Percentiles rank a stretch among this genome's conserved stretches.
Evolutionary conservation across 2,329 filamentous ascomycete species (phyloP).

Genomic region (Penicillium crustosum): DNA sequence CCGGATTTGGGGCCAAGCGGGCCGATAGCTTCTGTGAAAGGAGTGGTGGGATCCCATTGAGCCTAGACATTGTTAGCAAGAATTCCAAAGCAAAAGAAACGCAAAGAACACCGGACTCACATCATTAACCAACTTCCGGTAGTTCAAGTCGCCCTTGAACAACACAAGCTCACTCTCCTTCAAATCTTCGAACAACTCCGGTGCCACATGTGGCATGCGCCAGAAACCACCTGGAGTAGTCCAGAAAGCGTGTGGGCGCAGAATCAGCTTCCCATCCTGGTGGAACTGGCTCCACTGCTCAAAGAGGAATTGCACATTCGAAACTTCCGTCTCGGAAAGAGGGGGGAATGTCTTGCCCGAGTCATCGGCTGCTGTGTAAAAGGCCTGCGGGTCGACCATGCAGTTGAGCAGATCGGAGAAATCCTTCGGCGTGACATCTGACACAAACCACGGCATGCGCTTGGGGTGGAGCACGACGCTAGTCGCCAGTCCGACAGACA

Average conservation of each 20-base stretch:
- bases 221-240: slow-evolving; percentile 85
- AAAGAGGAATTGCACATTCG: slow-evolving; percentile 74
- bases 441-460: slow-evolving; percentile 96
- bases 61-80: slow-evolving; percentile 50
- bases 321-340: slow-evolving; percentile 66
- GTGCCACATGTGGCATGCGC: slow-evolving; percentile 71
- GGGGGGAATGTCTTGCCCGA: slow-evolving; percentile 57
- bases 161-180: slow-evolving; percentile 82
- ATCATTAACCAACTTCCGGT: slow-evolving; percentile 87
- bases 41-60: slow-evolving; percentile 81
- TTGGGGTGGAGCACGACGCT: slow-evolving; percentile 89
- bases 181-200: slow-evolving; percentile 71
- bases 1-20: slow-evolving; percentile 79
- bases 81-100: background rate
- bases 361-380: slow-evolving; percentile 75
- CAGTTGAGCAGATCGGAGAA: slow-evolving; percentile 79
- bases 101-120: slow-evolving; percentile 53
- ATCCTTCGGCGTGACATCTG: slow-evolving; percentile 84
- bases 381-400: slow-evolving; percentile 71
- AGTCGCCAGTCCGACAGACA: slow-evolving; percentile 81
- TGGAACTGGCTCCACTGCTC: slow-evolving; percentile 77
- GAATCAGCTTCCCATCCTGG: slow-evolving; percentile 75
- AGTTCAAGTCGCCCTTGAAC: slow-evolving; percentile 98
- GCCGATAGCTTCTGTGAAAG: slow-evolving; percentile 80
- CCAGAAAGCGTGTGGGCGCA: slow-evolving; percentile 90